phyloP scores from a whole-genome alignment of 2,329 filamentous ascomycete genomes.

The Diplodia corticola region DNA sequence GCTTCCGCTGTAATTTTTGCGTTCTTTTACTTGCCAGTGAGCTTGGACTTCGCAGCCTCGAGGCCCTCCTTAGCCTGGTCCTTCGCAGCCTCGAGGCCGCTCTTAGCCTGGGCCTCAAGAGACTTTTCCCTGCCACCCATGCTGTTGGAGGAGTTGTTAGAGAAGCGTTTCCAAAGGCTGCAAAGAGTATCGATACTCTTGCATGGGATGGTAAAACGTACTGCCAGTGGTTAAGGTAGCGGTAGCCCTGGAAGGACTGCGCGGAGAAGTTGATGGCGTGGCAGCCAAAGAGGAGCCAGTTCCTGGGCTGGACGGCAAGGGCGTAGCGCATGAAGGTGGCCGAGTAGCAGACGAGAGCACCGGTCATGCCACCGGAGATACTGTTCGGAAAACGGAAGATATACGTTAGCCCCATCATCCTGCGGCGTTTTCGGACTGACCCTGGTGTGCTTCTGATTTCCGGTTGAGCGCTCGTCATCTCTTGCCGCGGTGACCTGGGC shows the following conservation, averaged over 20 bases:
- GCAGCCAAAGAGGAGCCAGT: constrained; percentile 69
- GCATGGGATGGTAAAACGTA: constrained; percentile 28
- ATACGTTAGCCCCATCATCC: not conserved
- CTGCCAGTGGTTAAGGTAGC: constrained; percentile 63
- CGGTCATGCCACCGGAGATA: constrained; percentile 66
- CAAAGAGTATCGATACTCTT: not conserved
- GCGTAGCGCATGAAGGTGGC: constrained; percentile 68
- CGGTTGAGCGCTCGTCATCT: not conserved
- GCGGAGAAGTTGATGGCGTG: constrained; percentile 65
- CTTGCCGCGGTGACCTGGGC: not conserved
- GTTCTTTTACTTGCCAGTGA: not conserved
- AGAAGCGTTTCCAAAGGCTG: not conserved
- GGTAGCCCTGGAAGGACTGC: constrained; percentile 62
- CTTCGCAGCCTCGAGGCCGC: constrained; percentile 31
- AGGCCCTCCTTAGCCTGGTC: constrained; percentile 36
- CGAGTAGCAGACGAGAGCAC: constrained; percentile 61
- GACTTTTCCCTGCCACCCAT: constrained; percentile 48
- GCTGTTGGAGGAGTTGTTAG: constrained; percentile 22
- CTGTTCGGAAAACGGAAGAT: constrained; percentile 39
- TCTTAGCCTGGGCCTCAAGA: constrained; percentile 41
- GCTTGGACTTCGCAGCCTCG: constrained; percentile 27
- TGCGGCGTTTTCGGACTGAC: not conserved
- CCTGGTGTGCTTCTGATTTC: not conserved
- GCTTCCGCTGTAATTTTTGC: not conserved
- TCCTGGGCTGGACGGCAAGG: constrained; percentile 61